Evolutionary conservation across 192 early-diverging fungal species (phyloP), one percentile per base, ranked within the genome.

Genomic region (Coemansia nantahalensis): DNA sequence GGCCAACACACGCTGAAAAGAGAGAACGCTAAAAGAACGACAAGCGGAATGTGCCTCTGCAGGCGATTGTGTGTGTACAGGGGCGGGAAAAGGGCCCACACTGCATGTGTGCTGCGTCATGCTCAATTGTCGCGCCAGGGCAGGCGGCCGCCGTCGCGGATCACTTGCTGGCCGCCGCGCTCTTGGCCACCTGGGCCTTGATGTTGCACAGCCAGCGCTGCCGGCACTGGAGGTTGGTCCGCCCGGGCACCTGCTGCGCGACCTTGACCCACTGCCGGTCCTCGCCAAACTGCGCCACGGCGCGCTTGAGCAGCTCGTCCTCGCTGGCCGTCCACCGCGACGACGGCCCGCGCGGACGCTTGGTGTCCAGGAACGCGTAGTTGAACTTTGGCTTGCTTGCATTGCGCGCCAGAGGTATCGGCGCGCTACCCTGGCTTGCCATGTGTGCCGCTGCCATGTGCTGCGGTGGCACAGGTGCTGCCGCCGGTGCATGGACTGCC

Each of bases 201-300:
- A 74, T 61, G 63, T 74, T 74, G 59, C 70, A 74, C 24, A 74
- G 59, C 70, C 70, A 74, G 70, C 70, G 70, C 55, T 74, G 70
- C 40, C 70, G 58, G 55, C 70, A 74, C 33, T 74, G 70, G 36
- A 74, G 40, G 34, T 74, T 74, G 42, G 70, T 66, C 19, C 70
- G 60, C 38, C 70, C 70, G 32, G 70, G 70, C 13, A 74, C 70
- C 34, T 62, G 58, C 50, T 74, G 62, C 5, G 70, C 58, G 23
- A 74, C 70, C 63, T 74, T 74, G 17, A 74, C 70, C 70, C 70
- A 74, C 51, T 74, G 70, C 33, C 70, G 53, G 41, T 74, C 70
- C 59, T 74, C 70, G 40, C 70, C 70, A 54, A 48, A 65, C 63
- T 74, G 54, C 51, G 45, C 51, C 31, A 74, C 70, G 0, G 70